phyloP scores from a whole-genome alignment of 2,329 filamentous ascomycete species.

The Eutypella sp. region DNA sequence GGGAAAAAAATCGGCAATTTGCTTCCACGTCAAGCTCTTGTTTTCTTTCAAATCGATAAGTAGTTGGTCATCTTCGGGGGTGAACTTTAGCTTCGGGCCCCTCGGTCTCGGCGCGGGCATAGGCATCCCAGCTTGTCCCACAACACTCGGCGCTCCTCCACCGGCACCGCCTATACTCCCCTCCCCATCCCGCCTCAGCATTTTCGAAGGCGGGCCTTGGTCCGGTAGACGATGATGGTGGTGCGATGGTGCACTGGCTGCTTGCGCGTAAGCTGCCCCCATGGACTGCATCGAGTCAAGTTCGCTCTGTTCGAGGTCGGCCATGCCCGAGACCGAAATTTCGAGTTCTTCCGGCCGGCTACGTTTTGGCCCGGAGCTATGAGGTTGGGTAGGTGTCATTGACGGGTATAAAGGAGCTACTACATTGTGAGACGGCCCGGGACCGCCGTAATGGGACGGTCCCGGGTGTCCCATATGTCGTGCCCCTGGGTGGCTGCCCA shows the following conservation, averaged over 20 bases:
- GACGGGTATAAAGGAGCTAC: slow-evolving; percentile 48
- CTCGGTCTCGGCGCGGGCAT: slow-evolving; percentile 72
- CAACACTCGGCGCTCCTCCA: slow-evolving; percentile 71
- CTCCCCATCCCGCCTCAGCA: slow-evolving; percentile 57
- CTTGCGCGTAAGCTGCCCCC: slow-evolving; percentile 46
- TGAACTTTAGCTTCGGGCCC: slow-evolving; percentile 91
- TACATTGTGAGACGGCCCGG: slow-evolving; percentile 40
- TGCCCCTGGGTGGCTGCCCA: slow-evolving; percentile 44
- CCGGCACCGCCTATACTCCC: slow-evolving; percentile 35
- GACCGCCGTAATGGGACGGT: slow-evolving; percentile 47
- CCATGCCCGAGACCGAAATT: slow-evolving; percentile 44
- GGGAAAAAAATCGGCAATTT: slow-evolving; percentile 94
- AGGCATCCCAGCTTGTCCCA: slow-evolving; percentile 85
- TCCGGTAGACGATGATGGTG: slow-evolving; percentile 80
- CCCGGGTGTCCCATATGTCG: slow-evolving; percentile 47
- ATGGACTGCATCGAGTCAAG: slow-evolving; percentile 53
- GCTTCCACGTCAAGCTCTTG: slow-evolving; percentile 93
- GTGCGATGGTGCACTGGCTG: slow-evolving; percentile 53
- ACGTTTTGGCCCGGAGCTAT: slow-evolving; percentile 42
- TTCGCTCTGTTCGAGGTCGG: slow-evolving; percentile 49
- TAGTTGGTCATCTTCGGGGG: slow-evolving; percentile 82
- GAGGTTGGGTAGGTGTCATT: slow-evolving; percentile 34
- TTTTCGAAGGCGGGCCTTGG: slow-evolving; percentile 63
- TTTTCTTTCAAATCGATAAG: slow-evolving; percentile 90
- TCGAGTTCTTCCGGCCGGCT: slow-evolving; percentile 56